These are phyloP conservation scores for Poteriospumella lacustris DNA, from an alignment of 108 stramenopile species.

Conservation along the genomic window DNA sequence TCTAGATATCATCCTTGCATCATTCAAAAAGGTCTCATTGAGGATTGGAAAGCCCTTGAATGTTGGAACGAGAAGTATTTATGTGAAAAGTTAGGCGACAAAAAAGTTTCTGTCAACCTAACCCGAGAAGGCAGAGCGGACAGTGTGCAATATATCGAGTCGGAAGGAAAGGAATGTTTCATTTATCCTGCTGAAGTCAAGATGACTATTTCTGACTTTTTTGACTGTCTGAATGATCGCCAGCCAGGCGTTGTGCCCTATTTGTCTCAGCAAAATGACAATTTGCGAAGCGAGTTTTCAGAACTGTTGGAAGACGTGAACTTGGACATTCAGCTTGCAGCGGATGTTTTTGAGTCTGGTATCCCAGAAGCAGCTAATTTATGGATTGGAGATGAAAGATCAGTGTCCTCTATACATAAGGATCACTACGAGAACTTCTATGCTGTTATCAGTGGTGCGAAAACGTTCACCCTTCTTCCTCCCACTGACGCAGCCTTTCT, in stretches of 20 bases:
- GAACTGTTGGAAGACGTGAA: neutral
- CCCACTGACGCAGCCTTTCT: slow-evolving; percentile 73
- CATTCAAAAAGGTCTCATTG: neutral
- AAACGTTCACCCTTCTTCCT: slow-evolving; percentile 79
- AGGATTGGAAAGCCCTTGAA: neutral
- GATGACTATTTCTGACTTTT: slow-evolving; percentile 15
- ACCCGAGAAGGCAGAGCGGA: slow-evolving; percentile 14
- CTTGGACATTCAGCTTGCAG: neutral
- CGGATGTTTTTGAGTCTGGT: slow-evolving; percentile 22
- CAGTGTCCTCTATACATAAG: slow-evolving; percentile 84
- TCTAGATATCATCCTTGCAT: neutral
- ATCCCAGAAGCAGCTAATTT: slow-evolving; percentile 85
- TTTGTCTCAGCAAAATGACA: slow-evolving; percentile 29
- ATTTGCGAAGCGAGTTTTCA: neutral
- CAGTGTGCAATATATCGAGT: slow-evolving; percentile 4
- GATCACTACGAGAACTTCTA: slow-evolving; percentile 94
- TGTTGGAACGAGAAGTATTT: neutral
- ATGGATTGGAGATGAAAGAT: slow-evolving; percentile 84
- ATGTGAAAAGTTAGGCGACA: neutral
- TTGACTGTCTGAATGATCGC: neutral
- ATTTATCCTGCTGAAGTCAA: slow-evolving; percentile 20
- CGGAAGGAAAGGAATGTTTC: neutral
- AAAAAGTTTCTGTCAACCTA: neutral
- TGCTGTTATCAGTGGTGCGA: slow-evolving; percentile 78
- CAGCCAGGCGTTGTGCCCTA: neutral